Evolutionary conservation across 2,329 filamentous ascomycete species (phyloP).

Genomic region (Trichophyton schoenleinii): DNA sequence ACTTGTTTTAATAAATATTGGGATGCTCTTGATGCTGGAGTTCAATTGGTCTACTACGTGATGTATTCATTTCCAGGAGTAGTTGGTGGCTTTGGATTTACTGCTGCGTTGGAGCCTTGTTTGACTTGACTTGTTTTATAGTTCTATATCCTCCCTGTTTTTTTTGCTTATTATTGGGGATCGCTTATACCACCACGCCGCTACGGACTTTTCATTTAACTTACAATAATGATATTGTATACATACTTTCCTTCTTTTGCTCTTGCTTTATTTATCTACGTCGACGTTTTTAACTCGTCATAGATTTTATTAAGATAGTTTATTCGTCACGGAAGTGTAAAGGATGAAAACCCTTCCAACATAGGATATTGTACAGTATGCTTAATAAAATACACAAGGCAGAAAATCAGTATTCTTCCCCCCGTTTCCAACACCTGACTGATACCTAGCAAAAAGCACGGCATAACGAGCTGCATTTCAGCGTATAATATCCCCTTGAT

Average conservation of each 20-base stretch:
- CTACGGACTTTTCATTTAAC: background rate
- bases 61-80: background rate
- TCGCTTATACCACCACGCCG: background rate
- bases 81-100: constrained; percentile 1
- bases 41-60: background rate
- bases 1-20: background rate
- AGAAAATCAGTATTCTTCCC: background rate
- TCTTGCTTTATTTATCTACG: background rate
- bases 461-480: background rate
- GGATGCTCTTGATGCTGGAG: background rate
- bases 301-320: no score
- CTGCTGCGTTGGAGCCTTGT: background rate
- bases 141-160: constrained; percentile 1
- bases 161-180: background rate
- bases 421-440: background rate
- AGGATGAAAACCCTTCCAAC: background rate
- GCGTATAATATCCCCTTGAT: background rate
- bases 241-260: background rate
- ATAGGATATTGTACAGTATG: constrained; percentile 3
- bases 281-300: background rate
- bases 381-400: background rate
- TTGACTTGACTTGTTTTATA: background rate
- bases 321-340: no score
- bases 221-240: background rate
- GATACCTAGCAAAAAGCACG: background rate